Percentiles rank a stretch among this genome's conserved stretches.
Conservation (phyloP, 2,329 filamentous ascomycete species). For the Sporothrix mexicana region DNA sequence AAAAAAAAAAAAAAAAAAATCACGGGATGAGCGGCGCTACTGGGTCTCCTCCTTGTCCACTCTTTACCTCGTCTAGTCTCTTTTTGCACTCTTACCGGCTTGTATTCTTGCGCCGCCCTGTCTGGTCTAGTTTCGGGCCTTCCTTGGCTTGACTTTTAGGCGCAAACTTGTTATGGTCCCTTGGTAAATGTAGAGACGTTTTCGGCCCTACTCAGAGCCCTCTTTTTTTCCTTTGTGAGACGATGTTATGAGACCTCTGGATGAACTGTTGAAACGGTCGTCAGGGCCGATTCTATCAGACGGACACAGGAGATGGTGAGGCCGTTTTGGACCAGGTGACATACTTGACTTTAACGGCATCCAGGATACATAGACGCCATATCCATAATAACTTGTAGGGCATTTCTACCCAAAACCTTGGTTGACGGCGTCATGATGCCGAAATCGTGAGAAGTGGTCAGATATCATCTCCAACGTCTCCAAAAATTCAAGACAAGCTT, state of each 20-base stretch:
- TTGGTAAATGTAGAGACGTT: neutral
- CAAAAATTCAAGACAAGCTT: neutral
- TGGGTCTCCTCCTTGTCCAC: neutral
- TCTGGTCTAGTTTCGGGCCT: neutral
- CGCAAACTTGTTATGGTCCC: neutral
- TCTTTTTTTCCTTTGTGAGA: neutral
- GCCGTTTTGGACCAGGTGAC: too few relatives aligned
- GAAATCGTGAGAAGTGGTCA: too few relatives aligned
- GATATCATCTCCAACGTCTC: neutral
- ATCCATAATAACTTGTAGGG: neutral
- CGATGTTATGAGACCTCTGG: neutral
- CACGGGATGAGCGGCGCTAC: conserved; percentile 13
- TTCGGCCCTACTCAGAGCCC: neutral
- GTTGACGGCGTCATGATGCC: conserved; percentile 3
- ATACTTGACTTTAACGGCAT: neutral
- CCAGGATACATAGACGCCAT: neutral
- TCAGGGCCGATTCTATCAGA: neutral
- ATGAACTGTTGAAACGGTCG: neutral
- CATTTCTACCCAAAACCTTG: neutral
- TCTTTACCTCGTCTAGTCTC: neutral
- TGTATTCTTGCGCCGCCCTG: neutral
- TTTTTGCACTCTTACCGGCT: neutral
- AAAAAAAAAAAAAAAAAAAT: neutral
- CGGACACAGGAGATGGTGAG: neutral
- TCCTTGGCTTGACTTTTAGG: neutral